phyloP scores from a whole-genome alignment of 2,329 filamentous ascomycete genomes.

The Colletotrichum australisinense region DNA sequence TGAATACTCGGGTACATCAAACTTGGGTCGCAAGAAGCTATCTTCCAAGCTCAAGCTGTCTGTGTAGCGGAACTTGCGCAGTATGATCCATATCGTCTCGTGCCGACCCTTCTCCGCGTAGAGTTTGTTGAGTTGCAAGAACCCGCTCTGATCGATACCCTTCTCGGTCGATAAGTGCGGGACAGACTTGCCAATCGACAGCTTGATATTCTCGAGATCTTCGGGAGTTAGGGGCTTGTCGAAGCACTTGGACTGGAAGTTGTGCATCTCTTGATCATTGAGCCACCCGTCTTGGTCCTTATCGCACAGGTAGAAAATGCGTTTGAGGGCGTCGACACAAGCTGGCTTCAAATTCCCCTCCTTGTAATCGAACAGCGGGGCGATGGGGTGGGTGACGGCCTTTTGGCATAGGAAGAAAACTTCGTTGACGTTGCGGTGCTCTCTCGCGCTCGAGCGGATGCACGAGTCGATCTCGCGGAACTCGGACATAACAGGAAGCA shows the following conservation, averaged over 20 bases:
- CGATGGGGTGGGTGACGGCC: conserved; percentile 96
- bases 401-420: conserved; percentile 99
- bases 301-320: conserved; percentile 96
- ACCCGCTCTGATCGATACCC: conserved; percentile 86
- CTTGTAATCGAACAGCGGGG: conserved; percentile 96
- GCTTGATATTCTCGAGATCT: conserved; percentile 91
- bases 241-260: conserved; percentile 93
- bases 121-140: conserved; percentile 91
- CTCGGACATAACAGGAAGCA: conserved; percentile 97
- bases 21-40: conserved; percentile 90
- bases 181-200: conserved; percentile 79
- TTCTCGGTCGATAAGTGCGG: conserved; percentile 71
- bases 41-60: conserved; percentile 94
- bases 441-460: conserved; percentile 91
- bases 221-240: conserved; percentile 84
- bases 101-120: conserved; percentile 98
- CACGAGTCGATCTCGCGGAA: conserved; percentile 99
- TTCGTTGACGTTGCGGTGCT: conserved; percentile 94
- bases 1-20: conserved; percentile 91
- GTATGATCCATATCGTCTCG: conserved; percentile 97
- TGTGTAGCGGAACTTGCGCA: conserved; percentile 95
- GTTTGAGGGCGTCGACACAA: conserved; percentile 84
- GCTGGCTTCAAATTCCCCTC: conserved; percentile 89
- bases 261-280: conserved; percentile 89
- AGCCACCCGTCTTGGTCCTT: conserved; percentile 95